These are phyloP conservation scores for Arabis alpina DNA, from an alignment of 345 rosid species.

Conservation along the genomic window DNA sequence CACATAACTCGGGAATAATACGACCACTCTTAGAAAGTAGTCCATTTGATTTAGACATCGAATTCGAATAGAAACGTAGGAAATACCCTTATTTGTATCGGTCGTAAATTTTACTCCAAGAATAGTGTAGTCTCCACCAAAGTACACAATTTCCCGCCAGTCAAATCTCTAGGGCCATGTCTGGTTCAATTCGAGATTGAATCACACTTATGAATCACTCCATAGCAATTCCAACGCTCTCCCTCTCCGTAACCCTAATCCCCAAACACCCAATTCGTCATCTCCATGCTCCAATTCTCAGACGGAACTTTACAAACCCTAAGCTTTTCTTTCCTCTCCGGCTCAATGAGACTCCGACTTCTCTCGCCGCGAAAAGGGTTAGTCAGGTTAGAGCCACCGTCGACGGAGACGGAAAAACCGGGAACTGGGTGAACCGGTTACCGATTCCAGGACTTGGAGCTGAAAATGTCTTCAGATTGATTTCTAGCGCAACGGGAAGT, in stretches of 20 bases:
- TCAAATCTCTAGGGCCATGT: neutral
- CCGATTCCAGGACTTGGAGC: slow-evolving; percentile 65
- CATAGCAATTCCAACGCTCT: slow-evolving; percentile 40
- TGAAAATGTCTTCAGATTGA: slow-evolving; percentile 73
- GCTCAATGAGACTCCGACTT: neutral
- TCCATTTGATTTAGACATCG: too few relatives aligned
- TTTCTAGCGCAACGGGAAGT: slow-evolving; percentile 78
- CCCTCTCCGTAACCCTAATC: slow-evolving; percentile 35
- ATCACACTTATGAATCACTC: slow-evolving; percentile 58
- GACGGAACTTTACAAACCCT: slow-evolving; percentile 28
- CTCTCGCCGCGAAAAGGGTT: slow-evolving; percentile 24
- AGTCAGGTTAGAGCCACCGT: slow-evolving; percentile 47
- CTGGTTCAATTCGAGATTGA: slow-evolving; percentile 21
- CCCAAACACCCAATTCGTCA: slow-evolving; percentile 35
- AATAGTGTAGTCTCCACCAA: too few relatives aligned
- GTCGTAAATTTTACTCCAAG: too few relatives aligned
- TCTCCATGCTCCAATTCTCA: slow-evolving; percentile 6
- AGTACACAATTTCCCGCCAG: slow-evolving; percentile 26
- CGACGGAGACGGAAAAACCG: slow-evolving; percentile 42
- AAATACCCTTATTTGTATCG: too few relatives aligned
- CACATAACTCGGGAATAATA: too few relatives aligned
- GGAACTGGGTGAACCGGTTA: slow-evolving; percentile 64
- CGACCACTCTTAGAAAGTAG: too few relatives aligned
- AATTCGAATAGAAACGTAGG: too few relatives aligned
- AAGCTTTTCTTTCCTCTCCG: slow-evolving; percentile 25